These are phyloP conservation scores for Cenchrus fungigraminus DNA, from an alignment of 176 grass and related monocot genomes.

Conservation along the genomic window DNA sequence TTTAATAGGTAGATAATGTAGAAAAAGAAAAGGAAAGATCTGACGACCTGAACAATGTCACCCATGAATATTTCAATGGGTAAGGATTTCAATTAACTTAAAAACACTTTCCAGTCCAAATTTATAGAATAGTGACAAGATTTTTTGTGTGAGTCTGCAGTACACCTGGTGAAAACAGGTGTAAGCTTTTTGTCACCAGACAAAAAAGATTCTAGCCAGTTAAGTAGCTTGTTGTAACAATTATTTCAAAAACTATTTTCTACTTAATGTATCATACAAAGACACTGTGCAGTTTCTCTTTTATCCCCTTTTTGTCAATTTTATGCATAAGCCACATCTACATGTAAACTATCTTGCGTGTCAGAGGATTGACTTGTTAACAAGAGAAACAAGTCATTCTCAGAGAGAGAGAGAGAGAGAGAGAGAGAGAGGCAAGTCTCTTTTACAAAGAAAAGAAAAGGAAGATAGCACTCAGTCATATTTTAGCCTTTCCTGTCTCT, in stretches of 20 bases:
- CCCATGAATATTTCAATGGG: background rate
- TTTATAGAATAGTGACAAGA: background rate
- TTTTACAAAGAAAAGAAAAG: no score
- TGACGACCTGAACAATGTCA: background rate
- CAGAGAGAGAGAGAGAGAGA: background rate
- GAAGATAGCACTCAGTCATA: background rate
- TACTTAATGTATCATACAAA: background rate
- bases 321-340: background rate
- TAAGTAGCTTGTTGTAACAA: background rate
- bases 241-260: background rate
- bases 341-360: background rate
- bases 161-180: background rate
- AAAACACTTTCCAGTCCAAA: background rate
- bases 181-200: background rate
- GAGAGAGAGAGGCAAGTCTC: background rate
- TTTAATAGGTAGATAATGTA: slow-evolving; percentile 40
- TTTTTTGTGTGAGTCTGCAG: background rate
- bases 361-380: background rate
- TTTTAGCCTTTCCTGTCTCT: background rate
- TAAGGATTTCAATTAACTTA: background rate
- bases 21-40: slow-evolving; percentile 13
- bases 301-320: background rate
- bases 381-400: background rate
- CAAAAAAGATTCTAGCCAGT: background rate
- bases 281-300: background rate